Percentiles rank a stretch among this genome's conserved stretches.
These are phyloP conservation scores for Suillus americanus DNA, from an alignment of 768 basidiomycete genomes.

Conservation along the genomic window DNA sequence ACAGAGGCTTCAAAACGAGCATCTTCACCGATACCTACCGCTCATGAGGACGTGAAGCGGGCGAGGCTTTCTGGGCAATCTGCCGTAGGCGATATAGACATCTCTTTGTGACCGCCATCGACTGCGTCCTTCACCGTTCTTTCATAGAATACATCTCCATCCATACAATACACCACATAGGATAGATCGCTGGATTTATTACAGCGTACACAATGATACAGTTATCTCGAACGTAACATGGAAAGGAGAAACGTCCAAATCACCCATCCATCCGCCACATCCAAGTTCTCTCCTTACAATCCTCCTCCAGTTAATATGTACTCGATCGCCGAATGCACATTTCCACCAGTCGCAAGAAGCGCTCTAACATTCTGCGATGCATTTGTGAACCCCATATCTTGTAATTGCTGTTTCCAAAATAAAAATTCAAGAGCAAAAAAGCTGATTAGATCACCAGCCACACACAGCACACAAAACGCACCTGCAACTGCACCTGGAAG, in stretches of 20 bases:
- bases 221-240: not conserved
- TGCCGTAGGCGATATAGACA: not conserved
- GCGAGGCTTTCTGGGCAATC: not conserved
- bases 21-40: not conserved
- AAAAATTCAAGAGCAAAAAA: not conserved
- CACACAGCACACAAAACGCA: constrained; percentile 27
- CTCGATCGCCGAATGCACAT: constrained; percentile 89
- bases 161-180: not conserved
- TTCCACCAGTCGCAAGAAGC: constrained; percentile 88
- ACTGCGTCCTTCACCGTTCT: not conserved
- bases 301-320: constrained; percentile 87
- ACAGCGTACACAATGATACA: not conserved
- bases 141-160: not conserved
- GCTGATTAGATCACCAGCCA: not conserved
- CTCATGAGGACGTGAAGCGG: not conserved
- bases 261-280: not conserved
- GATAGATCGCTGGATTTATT: not conserved
- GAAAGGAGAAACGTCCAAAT: not conserved
- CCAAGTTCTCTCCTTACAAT: constrained; percentile 33
- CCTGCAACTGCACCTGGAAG: constrained; percentile 85
- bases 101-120: not conserved
- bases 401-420: constrained; percentile 63
- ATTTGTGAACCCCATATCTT: constrained; percentile 93
- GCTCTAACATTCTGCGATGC: constrained; percentile 89
- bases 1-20: not conserved